Base-by-base conservation (phyloP, 2,329 filamentous ascomycete genomes). In the Colletotrichum tropicicola region DNA sequence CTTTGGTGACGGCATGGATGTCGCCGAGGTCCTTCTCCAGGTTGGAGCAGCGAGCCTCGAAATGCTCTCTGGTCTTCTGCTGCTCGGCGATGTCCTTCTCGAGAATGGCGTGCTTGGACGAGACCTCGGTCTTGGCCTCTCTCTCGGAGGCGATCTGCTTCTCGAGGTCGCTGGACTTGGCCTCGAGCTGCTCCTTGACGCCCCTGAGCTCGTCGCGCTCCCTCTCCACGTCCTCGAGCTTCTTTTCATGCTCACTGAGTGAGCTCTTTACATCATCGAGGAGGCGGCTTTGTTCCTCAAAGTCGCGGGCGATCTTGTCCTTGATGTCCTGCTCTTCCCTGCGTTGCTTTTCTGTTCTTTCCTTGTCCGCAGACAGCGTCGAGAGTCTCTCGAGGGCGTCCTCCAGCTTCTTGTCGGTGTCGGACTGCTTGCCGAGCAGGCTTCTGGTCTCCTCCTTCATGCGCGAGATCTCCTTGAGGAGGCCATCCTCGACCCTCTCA, bases 381-480 rank as follows among this genome's bases (percentile, higher is more conserved):
- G 52, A 47, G 10, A 68, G 48, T 8, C 55, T 59, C n/a, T 55
- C 56, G 17, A 60, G 56, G 15, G 67, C 59, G 44, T 65, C 47
- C 15, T 65, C 65, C 12, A 68, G 56, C 19, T 59, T 59, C 25
- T 54, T 68, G 30, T 63, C 52, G 9, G 65, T 61, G 17, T 43
- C 49, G 39, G 47, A 58, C 21, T 67, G 66, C 32, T 55, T 49
- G 30, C 59, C 59, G 15, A 67, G 59, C 13, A 67, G 59, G 15
- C 30, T 39, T 17, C 47, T 65, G 25, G 65, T 43, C 47, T 65
- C 52, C n/a, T 61, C 65, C 8, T 51, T 63, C 63, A 68, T 66
- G 28, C 47, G 54, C n/a, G 53, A 41, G 41, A 68, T 64, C 39
- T 68, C 49, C 51, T 55, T 64, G 44, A 54, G 44, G 30, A 67